Evolutionary conservation across 768 basidiomycete genomes (phyloP).

Genomic region (Daedaleopsis nitida): DNA sequence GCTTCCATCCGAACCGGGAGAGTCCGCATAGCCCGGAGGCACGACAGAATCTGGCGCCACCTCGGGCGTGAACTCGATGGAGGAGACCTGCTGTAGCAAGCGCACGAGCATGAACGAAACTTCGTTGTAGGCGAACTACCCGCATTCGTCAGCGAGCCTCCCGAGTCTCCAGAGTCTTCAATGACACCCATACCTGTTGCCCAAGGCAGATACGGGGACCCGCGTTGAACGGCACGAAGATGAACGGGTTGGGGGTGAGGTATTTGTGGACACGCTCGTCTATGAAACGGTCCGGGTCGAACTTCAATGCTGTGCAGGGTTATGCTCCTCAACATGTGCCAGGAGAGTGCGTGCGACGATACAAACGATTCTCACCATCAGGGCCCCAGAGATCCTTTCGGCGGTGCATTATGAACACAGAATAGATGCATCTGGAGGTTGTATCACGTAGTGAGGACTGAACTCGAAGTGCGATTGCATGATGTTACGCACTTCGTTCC

Average conservation of each 20-base stretch:
- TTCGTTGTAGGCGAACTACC: constrained; percentile 56
- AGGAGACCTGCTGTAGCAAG: constrained; percentile 50
- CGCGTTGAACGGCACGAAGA: constrained; percentile 39
- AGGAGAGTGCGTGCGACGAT: background rate
- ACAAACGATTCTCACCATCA: constrained; percentile 44
- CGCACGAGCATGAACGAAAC: constrained; percentile 56
- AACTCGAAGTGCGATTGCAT: background rate
- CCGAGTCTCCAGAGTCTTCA: background rate
- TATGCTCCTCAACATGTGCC: background rate
- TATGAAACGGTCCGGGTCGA: constrained; percentile 66
- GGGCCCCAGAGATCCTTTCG: constrained; percentile 58
- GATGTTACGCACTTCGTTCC: constrained; percentile 10
- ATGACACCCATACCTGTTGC: constrained; percentile 32
- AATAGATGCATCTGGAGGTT: constrained; percentile 17
- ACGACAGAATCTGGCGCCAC: constrained; percentile 26
- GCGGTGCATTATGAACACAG: constrained; percentile 33
- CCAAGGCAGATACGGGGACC: constrained; percentile 37
- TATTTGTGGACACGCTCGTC: constrained; percentile 52
- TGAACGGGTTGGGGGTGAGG: constrained; percentile 59
- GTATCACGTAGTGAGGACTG: too few relatives aligned
- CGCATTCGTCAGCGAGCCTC: too few relatives aligned
- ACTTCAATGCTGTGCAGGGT: constrained; percentile 30
- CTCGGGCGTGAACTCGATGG: constrained; percentile 25
- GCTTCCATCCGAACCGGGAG: constrained; percentile 22
- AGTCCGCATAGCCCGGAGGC: constrained; percentile 23